phyloP scores from a whole-genome alignment of 1,139 yeast genomes.

The Blastobotrys ciferrii region DNA sequence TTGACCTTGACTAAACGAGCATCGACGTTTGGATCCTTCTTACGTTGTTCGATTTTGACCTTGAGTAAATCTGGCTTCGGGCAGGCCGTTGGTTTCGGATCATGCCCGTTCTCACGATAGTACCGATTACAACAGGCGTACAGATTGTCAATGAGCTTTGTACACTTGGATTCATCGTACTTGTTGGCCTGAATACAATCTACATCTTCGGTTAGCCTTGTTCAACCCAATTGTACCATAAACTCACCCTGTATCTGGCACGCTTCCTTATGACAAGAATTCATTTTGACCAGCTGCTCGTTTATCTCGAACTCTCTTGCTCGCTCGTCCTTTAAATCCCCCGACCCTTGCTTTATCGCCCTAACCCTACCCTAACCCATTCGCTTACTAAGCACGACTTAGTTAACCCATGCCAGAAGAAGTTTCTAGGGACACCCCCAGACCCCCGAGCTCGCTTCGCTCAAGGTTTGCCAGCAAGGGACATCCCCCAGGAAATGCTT shows the following conservation, averaged over 20 bases:
- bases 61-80: constrained; percentile 56
- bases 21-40: constrained; percentile 17
- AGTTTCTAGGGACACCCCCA: too few relatives aligned
- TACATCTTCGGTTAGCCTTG: constrained; percentile 17
- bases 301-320: too few relatives aligned
- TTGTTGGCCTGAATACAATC: constrained; percentile 53
- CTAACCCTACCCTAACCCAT: too few relatives aligned
- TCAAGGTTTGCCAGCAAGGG: too few relatives aligned
- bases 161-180: constrained; percentile 64
- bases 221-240: background rate
- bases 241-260: constrained; percentile 57
- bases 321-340: too few relatives aligned
- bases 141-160: constrained; percentile 54
- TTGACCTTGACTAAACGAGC: background rate
- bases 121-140: constrained; percentile 62
- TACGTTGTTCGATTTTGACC: constrained; percentile 56
- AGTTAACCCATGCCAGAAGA: too few relatives aligned
- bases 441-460: too few relatives aligned
- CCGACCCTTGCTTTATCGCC: too few relatives aligned
- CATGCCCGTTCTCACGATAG: constrained; percentile 53
- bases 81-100: constrained; percentile 59
- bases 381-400: too few relatives aligned
- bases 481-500: too few relatives aligned
- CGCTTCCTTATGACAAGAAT: constrained; percentile 57
- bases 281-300: too few relatives aligned